Evolutionary conservation across 2,329 filamentous ascomycete species (phyloP), one percentile per base, ranked within the genome.

Genomic region (Aureobasidium sp.): DNA sequence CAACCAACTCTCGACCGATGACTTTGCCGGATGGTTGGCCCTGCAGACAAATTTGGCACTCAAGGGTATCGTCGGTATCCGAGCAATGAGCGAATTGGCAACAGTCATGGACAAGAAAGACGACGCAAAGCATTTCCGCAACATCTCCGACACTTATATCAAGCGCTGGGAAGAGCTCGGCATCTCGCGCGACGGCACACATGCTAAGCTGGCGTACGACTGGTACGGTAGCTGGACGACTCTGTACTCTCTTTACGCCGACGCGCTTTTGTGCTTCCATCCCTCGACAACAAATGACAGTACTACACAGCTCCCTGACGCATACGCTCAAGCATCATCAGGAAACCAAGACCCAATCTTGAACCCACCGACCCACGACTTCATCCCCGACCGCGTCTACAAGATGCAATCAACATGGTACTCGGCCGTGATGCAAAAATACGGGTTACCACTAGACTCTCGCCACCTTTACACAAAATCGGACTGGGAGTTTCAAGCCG

Each of bases 401-500:
- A 79, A 81, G 61, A 81, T 83, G 58, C 87, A 94, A 65, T 90
- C 85, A 41, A 76, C 83, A 55, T 94, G 86, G 87, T 95, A 94
- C 71, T 76, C 80, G 58, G 77, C 80, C 12, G 87, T 91, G 8
- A 79, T 88, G 59, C 88, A 94, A 66, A 83, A 80, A 62, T 94
- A 91, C 67, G 89, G 89, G 1, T 71, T 95, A 3, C 88, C 89
- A 0, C 78, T 95, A 6, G 89, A 95, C 68, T 86, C 80, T 60
- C 80, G 89, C 38, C 88, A 93, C 67, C 68, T 91, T 3, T 93
- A 93, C 68, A 85, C 88, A 29, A 95, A 95, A 71, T 89, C 85
- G 25, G 89, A 95, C 70, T 95, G 89, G 89, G 85, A 93, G 62
- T 90, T 94, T 66, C 90, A 93, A 67, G 86, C 88, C 0, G 88